These are phyloP conservation scores for Craspedostauros australis DNA, from an alignment of 108 stramenopile species.

Conservation along the genomic window DNA sequence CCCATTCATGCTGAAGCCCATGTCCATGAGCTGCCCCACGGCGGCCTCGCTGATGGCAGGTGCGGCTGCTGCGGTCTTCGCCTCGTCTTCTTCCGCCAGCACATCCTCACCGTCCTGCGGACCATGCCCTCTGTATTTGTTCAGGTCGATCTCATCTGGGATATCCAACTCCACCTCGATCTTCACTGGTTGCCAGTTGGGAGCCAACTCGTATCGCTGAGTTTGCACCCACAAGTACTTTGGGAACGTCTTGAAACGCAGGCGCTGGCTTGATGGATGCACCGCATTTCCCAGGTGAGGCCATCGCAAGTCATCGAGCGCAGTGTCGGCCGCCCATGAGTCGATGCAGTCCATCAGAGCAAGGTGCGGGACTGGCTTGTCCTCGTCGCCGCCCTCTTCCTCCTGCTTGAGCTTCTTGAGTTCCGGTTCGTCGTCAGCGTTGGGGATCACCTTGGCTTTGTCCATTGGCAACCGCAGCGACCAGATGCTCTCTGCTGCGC, in stretches of 20 bases:
- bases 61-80: conserved; percentile 10
- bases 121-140: conserved; percentile 50
- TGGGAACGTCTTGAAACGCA: conserved; percentile 85
- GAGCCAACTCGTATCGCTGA: conserved; percentile 88
- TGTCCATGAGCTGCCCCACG: conserved; percentile 86
- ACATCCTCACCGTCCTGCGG: conserved; percentile 82
- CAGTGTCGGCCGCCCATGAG: conserved; percentile 59
- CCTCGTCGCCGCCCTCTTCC: conserved; percentile 37
- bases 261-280: conserved; percentile 42
- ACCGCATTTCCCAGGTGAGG: conserved; percentile 57
- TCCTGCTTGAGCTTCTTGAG: conserved; percentile 34
- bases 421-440: conserved; percentile 34
- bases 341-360: conserved; percentile 82
- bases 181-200: conserved; percentile 92
- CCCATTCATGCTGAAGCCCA: conserved; percentile 97
- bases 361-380: conserved; percentile 70
- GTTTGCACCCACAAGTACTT: conserved; percentile 91
- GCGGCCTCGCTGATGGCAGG: conserved; percentile 68
- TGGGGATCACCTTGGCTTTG: conserved; percentile 44
- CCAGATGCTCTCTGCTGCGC: conserved; percentile 63
- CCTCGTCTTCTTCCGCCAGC: conserved; percentile 64
- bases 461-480: conserved; percentile 86
- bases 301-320: conserved; percentile 78
- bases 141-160: conserved; percentile 82
- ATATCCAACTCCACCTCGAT: conserved; percentile 93